Evolutionary conservation across 2,329 filamentous ascomycete species (phyloP).

Genomic region (Bipolaris oryzae): DNA sequence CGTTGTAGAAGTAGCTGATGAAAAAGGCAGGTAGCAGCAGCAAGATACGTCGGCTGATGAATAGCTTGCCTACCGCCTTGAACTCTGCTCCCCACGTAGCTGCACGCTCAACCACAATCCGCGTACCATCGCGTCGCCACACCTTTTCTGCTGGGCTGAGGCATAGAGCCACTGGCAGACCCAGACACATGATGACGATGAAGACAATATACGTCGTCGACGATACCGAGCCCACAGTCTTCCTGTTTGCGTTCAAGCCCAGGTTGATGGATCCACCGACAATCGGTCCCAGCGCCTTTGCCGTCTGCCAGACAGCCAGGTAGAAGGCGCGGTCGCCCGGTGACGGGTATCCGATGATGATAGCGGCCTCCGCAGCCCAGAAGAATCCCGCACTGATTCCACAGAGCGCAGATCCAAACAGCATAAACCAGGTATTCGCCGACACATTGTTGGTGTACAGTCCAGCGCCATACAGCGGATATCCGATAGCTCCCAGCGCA

Average conservation of each 20-base stretch:
- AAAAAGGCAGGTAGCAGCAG: conserved; percentile 46
- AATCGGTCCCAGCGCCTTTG: conserved; percentile 48
- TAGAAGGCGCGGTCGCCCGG: conserved; percentile 47
- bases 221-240: conserved; percentile 48
- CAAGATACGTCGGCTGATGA: conserved; percentile 40
- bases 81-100: conserved; percentile 36
- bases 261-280: conserved; percentile 60
- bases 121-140: conserved; percentile 51
- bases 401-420: conserved; percentile 48
- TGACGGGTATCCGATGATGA: conserved; percentile 51
- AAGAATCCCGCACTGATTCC: conserved; percentile 52
- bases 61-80: conserved; percentile 38
- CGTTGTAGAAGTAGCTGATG: conserved; percentile 49
- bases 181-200: conserved; percentile 56
- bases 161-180: conserved; percentile 51
- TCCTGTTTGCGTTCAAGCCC: conserved; percentile 52
- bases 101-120: conserved; percentile 33
- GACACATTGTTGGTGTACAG: conserved; percentile 50
- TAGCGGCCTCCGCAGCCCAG: conserved; percentile 52
- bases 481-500: conserved; percentile 52
- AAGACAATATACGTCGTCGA: conserved; percentile 54
- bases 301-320: conserved; percentile 45
- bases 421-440: conserved; percentile 50
- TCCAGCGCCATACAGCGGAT: conserved; percentile 51
- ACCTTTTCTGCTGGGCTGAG: conserved; percentile 56